phyloP scores from a whole-genome alignment of 169 alveolate genomes.

The Eimeria necatrix region DNA sequence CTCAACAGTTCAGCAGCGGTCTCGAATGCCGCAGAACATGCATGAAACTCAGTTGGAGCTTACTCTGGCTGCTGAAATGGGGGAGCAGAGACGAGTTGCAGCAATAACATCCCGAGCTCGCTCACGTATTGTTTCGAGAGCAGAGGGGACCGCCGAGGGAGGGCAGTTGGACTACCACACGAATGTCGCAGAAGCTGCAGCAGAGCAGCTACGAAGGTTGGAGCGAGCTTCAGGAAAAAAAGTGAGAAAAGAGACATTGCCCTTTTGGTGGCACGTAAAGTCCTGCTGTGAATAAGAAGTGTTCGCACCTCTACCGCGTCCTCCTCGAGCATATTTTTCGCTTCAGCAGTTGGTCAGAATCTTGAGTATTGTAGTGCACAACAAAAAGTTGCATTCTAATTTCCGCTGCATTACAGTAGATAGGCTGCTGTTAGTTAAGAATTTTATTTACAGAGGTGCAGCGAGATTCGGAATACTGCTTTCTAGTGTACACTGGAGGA shows the following conservation, averaged over 20 bases:
- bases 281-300: too few relatives aligned
- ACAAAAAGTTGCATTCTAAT: too few relatives aligned
- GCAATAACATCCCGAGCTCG: conserved; percentile 51
- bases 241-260: background rate
- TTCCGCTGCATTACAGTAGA: too few relatives aligned
- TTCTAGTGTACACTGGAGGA: too few relatives aligned
- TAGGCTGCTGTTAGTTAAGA: too few relatives aligned
- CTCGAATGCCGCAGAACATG: conserved; percentile 34
- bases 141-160: background rate
- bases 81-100: conserved; percentile 46
- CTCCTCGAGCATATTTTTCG: too few relatives aligned
- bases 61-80: background rate
- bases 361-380: too few relatives aligned
- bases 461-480: too few relatives aligned
- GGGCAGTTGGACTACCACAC: background rate
- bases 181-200: conserved; percentile 42
- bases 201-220: conserved; percentile 46
- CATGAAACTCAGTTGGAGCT: conserved; percentile 45
- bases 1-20: background rate
- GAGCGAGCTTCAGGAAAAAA: background rate
- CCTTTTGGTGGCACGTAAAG: too few relatives aligned
- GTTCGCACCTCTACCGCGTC: too few relatives aligned
- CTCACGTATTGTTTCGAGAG: conserved; percentile 27
- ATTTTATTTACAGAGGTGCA: too few relatives aligned
- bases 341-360: too few relatives aligned